Base-by-base conservation (phyloP, 148 eudicot species). In the Spergularia bocconei region DNA sequence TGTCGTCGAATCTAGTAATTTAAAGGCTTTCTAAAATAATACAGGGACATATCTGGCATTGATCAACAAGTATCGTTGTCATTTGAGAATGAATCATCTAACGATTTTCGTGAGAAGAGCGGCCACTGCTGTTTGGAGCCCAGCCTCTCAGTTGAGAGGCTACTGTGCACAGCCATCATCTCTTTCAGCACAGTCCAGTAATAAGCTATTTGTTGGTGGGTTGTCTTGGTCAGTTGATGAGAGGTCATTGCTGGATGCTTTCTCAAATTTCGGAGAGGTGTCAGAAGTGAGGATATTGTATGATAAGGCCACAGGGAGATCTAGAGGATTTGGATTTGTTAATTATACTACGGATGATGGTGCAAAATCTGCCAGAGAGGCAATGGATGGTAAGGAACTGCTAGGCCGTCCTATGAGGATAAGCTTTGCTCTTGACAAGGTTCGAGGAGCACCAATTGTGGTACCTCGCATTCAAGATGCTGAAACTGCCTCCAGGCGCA, bases 241-340 rank as follows among this genome's bases (percentile, higher is more conserved):
- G 85, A 88, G 82, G 71, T 75, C 94, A n/a, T 73, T 91, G 76
- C 52, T 75, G 71, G 89, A 90, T 72, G 89, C 94, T 54, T 91
- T 91, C 69, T 84, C 90, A 54, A 71, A 84, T 74, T 91, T 83
- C 47, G 93, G 94, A 51, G 89, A 90, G 73, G 91, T 91, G 56
- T 80, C 91, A 17, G 94, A 91, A 90, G 94, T 90, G 72, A 88
- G 91, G 83, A 90, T 92, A 80, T 60, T 92, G 92, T 92, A 92
- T 39, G 91, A 92, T 71, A 92, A 90, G 82, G 86, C 73, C 60
- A 84, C 88, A 21, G 97, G 97, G 44, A 82, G 94, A 70, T 88
- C 97, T 69, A 92, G 97, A 87, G 97, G 97, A 75, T 92, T 92
- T 79, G 94, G 97, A 61, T 92, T 92, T 86, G 92, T 92, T 23